Evolutionary conservation across 2,329 filamentous ascomycete genomes (phyloP).

Genomic region (Fusarium duplospermum): DNA sequence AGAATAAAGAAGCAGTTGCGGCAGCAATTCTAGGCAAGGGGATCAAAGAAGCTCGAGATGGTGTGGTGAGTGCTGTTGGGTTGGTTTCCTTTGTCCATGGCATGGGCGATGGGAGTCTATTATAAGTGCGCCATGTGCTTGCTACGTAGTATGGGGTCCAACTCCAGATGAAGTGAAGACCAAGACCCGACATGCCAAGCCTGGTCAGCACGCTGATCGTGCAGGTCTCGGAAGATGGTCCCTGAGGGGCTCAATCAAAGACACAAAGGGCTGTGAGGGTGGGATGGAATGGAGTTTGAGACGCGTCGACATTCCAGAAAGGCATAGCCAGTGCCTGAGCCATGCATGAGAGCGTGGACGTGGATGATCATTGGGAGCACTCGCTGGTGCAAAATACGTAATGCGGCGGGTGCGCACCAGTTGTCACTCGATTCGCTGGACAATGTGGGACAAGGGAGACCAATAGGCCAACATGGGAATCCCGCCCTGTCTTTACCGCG

Average conservation of each 20-base stretch:
- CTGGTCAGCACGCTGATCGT: slow-evolving; percentile 29
- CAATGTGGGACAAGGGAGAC: slow-evolving; percentile 29
- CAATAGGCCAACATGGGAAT: slow-evolving; percentile 31
- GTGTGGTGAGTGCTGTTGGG: slow-evolving; percentile 16
- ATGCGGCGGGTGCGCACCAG: slow-evolving; percentile 38
- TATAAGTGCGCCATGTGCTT: slow-evolving; percentile 28
- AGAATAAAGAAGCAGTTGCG: background rate
- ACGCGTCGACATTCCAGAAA: slow-evolving; percentile 42
- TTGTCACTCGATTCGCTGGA: slow-evolving; percentile 30
- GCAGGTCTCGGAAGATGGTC: slow-evolving; percentile 26
- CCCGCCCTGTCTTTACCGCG: slow-evolving; percentile 18
- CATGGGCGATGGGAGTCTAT: slow-evolving; percentile 33
- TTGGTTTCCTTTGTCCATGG: slow-evolving; percentile 30
- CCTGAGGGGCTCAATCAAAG: slow-evolving; percentile 27
- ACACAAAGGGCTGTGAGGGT: slow-evolving; percentile 32
- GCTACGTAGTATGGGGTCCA: slow-evolving; percentile 25
- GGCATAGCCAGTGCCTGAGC: slow-evolving; percentile 38
- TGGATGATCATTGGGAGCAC: slow-evolving; percentile 38
- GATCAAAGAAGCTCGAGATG: slow-evolving; percentile 30
- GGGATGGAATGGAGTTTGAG: slow-evolving; percentile 44
- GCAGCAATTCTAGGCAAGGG: slow-evolving; percentile 7
- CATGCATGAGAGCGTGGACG: slow-evolving; percentile 37
- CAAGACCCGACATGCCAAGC: slow-evolving; percentile 29
- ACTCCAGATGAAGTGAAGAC: slow-evolving; percentile 18
- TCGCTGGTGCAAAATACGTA: slow-evolving; percentile 38